Evolutionary conservation across 345 rosid species (phyloP).

Genomic region (Corchorus capsularis): DNA sequence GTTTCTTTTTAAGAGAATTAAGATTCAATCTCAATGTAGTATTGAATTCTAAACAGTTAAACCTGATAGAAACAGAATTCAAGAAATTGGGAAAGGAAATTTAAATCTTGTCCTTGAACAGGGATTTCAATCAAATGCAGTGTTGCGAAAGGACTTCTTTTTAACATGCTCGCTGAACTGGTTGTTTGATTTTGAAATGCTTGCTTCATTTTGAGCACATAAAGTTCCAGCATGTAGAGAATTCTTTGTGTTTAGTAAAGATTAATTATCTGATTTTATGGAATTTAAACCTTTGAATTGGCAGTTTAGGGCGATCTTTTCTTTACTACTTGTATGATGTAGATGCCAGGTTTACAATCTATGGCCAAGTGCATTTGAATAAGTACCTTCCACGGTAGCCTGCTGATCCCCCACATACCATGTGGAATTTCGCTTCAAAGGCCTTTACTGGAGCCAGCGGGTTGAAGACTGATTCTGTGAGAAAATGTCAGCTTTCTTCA

Average conservation of each 20-base stretch:
- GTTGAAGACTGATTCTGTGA: slow-evolving; percentile 25
- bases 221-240: background rate
- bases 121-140: too few species aligned
- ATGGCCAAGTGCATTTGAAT: slow-evolving; percentile 8
- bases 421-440: slow-evolving; percentile 48
- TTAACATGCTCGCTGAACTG: background rate
- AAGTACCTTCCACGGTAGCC: background rate
- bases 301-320: background rate
- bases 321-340: background rate
- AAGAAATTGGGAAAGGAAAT: background rate
- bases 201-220: background rate
- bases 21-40: background rate
- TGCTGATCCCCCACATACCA: slow-evolving; percentile 9
- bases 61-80: background rate
- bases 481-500: slow-evolving; percentile 27
- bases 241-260: background rate
- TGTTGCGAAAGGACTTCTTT: background rate
- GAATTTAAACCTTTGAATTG: background rate
- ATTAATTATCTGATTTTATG: slow-evolving; percentile 6
- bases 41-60: background rate
- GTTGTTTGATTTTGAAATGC: background rate
- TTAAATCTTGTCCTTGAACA: too few species aligned
- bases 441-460: slow-evolving; percentile 26
- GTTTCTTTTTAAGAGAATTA: background rate
- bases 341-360: slow-evolving; percentile 14